Base-by-base conservation (phyloP, 148 eudicot genomes). In the Cornus kousa region DNA sequence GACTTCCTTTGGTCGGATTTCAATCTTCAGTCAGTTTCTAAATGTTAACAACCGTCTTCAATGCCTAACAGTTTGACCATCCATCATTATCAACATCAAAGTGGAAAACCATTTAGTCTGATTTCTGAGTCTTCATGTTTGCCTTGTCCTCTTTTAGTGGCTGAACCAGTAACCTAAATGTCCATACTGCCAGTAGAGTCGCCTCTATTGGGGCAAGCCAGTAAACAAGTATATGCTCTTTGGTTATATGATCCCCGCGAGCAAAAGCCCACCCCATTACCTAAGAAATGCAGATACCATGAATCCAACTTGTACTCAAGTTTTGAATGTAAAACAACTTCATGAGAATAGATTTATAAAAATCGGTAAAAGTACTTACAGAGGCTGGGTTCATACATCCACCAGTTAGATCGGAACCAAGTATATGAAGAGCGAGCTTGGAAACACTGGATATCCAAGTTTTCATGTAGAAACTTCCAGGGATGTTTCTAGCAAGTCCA, bases 201-300 rank as follows among this genome's bases (percentile, higher is more conserved):
- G 90, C 97, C 75, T 86, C 90, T 0, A 93, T 46, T 4, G 99
- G 99, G 7, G 93, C 99, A 78, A 95, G 97, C 99, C 99, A 95
- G 76, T 95, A 95, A n/a, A 95, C 99, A 73, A 89, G 67, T 73
- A 95, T 75, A 79, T 93, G 97, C 85, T 93, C 97, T 85, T 90
- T 95, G 33, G 92, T 89, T 78, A 83, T 71, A 84, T 95, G 91
- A 80, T 90, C 91, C 31, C 97, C 93, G 9, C 91, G 90, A 74
- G 97, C 97, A 85, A 85, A 90, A 67, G 99, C 99, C 97, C 97
- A 95, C 67, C 97, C 99, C 83, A 88, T 88, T 70, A 88, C 97
- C 98, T 95, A 76, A 73, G 78, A 62, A 43, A 78, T 0, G 10
- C 55, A 79, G 28, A 72, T 40, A 48, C 17, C 35, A 1, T 28